A percentile compares a stretch with the other conserved stretches of the same genome.
phyloP scores from a whole-genome alignment of 208 protist species.

The Vickermania ingenoplastis region DNA sequence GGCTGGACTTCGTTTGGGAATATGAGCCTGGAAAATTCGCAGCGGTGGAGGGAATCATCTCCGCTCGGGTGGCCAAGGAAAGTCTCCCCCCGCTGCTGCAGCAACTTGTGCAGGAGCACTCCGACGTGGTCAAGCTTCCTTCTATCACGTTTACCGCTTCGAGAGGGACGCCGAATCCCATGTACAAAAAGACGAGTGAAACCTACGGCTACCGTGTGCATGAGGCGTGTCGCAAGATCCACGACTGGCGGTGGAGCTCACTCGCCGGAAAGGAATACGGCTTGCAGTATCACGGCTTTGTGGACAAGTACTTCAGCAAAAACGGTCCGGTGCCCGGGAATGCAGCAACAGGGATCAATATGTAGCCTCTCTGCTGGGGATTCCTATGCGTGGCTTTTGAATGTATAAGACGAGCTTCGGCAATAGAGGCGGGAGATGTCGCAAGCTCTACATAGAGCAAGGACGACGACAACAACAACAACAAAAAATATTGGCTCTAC shows the following conservation, averaged over 20 bases:
- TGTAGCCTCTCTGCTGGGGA: slow-evolving; percentile 24
- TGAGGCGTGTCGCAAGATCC: slow-evolving; percentile 47
- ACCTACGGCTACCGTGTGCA: slow-evolving; percentile 53
- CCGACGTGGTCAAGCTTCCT: slow-evolving; percentile 9
- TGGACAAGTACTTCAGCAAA: slow-evolving; percentile 51
- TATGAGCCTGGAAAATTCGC: slow-evolving; percentile 57
- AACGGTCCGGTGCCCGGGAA: slow-evolving; percentile 19
- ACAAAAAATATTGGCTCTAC: too few relatives aligned
- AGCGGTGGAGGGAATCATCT: slow-evolving; percentile 58
- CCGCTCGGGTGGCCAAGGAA: slow-evolving; percentile 50
- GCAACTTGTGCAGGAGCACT: slow-evolving; percentile 49
- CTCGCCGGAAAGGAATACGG: slow-evolving; percentile 64
- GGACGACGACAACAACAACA: too few relatives aligned
- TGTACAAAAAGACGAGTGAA: slow-evolving; percentile 69
- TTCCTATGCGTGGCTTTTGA: neutral
- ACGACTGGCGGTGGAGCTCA: slow-evolving; percentile 59
- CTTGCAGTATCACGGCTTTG: slow-evolving; percentile 55
- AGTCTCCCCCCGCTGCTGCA: slow-evolving; percentile 39
- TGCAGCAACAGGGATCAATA: slow-evolving; percentile 66
- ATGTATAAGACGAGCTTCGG: neutral
- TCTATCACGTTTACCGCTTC: slow-evolving; percentile 20
- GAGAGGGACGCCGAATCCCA: slow-evolving; percentile 31
- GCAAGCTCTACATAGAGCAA: too few relatives aligned
- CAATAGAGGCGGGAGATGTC: too few relatives aligned
- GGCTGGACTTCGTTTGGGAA: slow-evolving; percentile 79